These are phyloP conservation scores for Scenedesmus sp. DNA, from an alignment of 163 green algal genomes.

Conservation along the genomic window DNA sequence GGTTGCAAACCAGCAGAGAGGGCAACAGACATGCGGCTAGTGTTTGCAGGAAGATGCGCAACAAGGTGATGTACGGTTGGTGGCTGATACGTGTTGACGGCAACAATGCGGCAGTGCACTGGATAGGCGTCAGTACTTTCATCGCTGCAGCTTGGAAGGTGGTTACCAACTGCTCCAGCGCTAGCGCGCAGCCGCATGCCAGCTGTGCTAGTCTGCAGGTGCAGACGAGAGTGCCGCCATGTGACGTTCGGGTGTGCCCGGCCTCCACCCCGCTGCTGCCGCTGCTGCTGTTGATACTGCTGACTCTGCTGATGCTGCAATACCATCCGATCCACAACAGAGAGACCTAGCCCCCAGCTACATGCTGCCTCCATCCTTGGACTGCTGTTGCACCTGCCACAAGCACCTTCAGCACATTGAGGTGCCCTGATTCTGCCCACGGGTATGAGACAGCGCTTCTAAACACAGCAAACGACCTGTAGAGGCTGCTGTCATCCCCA, in stretches of 20 bases:
- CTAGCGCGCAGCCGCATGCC: no score
- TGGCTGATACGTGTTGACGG: no score
- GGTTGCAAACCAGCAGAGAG: neutral
- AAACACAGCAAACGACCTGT: neutral
- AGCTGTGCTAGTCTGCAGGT: no score
- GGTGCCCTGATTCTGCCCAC: conserved; percentile 42
- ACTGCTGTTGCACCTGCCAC: neutral
- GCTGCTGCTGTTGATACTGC: neutral
- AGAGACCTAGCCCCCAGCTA: neutral
- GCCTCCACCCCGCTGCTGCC: neutral
- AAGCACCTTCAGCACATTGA: conserved; percentile 54
- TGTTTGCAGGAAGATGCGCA: no score
- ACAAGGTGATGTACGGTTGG: no score
- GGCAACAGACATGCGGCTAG: conserved; percentile 55
- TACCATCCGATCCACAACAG: neutral
- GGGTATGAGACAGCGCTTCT: no score
- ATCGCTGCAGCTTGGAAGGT: no score
- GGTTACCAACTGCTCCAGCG: no score
- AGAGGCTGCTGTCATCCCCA: neutral
- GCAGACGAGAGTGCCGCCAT: no score
- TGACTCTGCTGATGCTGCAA: neutral
- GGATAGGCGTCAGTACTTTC: conserved; percentile 62
- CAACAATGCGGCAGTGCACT: no score
- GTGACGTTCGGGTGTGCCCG: no score
- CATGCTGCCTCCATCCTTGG: neutral